Base-by-base conservation (phyloP, 1,284 basidiomycete species). In the Rhizoctonia solani region DNA sequence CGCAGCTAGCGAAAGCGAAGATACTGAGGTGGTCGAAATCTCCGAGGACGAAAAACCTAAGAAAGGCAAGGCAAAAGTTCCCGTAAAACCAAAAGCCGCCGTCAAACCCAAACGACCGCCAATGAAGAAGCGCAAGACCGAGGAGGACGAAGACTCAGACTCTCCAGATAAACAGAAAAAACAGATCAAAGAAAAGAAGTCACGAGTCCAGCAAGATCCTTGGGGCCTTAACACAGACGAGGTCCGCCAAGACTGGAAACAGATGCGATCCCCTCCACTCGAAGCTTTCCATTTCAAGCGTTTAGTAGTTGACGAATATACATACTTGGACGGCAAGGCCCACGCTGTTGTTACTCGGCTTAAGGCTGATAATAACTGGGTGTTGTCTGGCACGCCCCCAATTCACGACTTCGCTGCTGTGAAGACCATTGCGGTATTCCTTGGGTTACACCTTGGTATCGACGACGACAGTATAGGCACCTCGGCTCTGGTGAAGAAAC, bases 301-400 rank as follows among this genome's bases (percentile, higher is more conserved):
- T 1, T 85, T 92, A 54, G 89, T 97, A 56, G 88, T 97, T 52
- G 95, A 98, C 78, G 95, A 98, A 76, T 98, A 96, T 77, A 96
- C 95, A 0, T 98, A 98, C 75, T 82, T 96, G 14, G 87, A 90
- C 39, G 92, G 90, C 61, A 87, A 90, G 72, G 82, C 87, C 6
- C 87, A 92, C 66, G 82, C 91, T 0, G 83, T 95, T 72, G 83
- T 96, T 30, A 92, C 92, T 2, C 85, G 84, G 42, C 77, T 96
- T 25, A 85, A 87, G 25, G 89, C 92, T 0, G 87, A 89, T 67
- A 85, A 91, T 69, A 89, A 88, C 66, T 98, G 95, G 95, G 92
- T 98, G 2, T 82, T 98, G n/a, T 98, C 95, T 0, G 95, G 95
- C 39, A 98, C 95, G 19, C 95, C 95, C 1, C 95, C 95, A 0